Conservation (phyloP, 495 filamentous ascomycete species). For the Pseudoneurospora amorphoporcata region DNA sequence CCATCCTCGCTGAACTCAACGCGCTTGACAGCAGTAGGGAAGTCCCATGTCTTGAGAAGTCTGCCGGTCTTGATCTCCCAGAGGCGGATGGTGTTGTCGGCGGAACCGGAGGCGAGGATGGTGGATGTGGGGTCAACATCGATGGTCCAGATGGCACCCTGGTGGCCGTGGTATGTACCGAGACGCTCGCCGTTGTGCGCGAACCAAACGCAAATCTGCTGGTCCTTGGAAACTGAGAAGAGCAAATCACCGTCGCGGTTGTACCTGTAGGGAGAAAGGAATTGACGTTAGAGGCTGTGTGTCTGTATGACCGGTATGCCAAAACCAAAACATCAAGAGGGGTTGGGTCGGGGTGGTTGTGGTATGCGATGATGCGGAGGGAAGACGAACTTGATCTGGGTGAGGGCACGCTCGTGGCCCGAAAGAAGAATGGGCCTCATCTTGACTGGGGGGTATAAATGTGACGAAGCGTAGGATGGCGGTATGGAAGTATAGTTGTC, state of each 20-base stretch:
- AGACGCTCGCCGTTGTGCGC: constrained; percentile 89
- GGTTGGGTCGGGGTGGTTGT: background rate
- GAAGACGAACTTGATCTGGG: constrained; percentile 77
- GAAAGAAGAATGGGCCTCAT: constrained; percentile 95
- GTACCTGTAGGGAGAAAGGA: constrained; percentile 44
- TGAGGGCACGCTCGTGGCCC: constrained; percentile 97
- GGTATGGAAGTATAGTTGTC: background rate
- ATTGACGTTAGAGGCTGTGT: constrained; percentile 8
- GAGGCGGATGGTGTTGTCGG: constrained; percentile 94
- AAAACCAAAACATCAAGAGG: background rate
- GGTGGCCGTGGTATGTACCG: constrained; percentile 92
- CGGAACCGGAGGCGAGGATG: constrained; percentile 86
- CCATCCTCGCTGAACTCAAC: constrained; percentile 95
- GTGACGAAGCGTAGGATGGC: background rate
- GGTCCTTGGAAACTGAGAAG: constrained; percentile 96
- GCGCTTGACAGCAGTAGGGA: constrained; percentile 88
- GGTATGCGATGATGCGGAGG: background rate
- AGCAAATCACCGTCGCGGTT: constrained; percentile 94
- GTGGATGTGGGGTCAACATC: constrained; percentile 92
- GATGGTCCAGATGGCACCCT: constrained; percentile 96
- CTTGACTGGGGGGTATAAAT: constrained; percentile 16
- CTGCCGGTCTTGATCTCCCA: constrained; percentile 95
- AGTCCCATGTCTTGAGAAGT: constrained; percentile 92
- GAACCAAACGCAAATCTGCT: constrained; percentile 91
- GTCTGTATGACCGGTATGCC: background rate